Base-by-base conservation (phyloP, 805 yeast genomes). In the Ascoidea tarda region DNA sequence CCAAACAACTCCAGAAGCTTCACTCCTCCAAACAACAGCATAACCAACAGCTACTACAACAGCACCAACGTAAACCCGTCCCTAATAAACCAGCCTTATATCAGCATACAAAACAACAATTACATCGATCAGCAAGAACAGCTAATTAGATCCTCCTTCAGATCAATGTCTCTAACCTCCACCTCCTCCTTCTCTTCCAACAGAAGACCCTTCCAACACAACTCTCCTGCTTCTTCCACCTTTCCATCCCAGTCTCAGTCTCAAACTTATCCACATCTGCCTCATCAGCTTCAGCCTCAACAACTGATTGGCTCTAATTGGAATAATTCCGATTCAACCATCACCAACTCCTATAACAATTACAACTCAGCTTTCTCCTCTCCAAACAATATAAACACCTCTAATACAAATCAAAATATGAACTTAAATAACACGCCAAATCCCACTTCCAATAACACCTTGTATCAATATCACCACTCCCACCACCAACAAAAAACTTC, bases 1-100 rank as follows among this genome's bases (percentile, higher is more conserved):
- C 28, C 28, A 21, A 21, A 21, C 28, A 21, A 21, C 28, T 21
- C 28, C 28, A 21, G 28, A 21, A 21, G 28, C 28, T 21, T 21
- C 3, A 21, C 28, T 21, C 28, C 28, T 3, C 28, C 28, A 21
- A 59, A 44, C 55, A 58, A 16, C 62, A 55, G 32, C 51, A 52
- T n/a, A 49, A 46, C 6, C 48, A 52, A 14, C 49, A 47, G 16
- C 38, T 10, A 14, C n/a, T 31, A 12, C 50, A 52, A n/a, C 51
- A 42, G 32, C 45, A 46, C 45, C 44, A 49, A 28, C 21, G 6
- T 6, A 49, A 52, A 46, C 28, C 28, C 28, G 28, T 21, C 28
- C 28, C 28, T 21, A 21, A 21, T 21, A 21, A 21, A 21, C 28
- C 28, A 21, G 28, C 28, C 28, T 21, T 21, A 21, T 21, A 21